A percentile compares a stretch with the other conserved stretches of the same genome.
phyloP scores from a whole-genome alignment of 805 yeast genomes.

The Ogataea nitratoaversa region DNA sequence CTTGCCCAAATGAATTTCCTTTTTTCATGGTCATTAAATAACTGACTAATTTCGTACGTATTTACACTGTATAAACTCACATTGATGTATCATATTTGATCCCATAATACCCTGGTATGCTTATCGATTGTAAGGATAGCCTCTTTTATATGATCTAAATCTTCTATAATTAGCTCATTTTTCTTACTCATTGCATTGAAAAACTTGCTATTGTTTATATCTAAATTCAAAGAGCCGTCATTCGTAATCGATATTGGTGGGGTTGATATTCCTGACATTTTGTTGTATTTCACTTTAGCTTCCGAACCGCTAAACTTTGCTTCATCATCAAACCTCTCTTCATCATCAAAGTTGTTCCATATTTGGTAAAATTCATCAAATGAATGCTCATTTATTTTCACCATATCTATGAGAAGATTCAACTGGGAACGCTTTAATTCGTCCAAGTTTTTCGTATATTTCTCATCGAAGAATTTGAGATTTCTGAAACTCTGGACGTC shows the following conservation, averaged over 20 bases:
- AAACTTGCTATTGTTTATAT: constrained; percentile 37
- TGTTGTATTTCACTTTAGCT: not conserved
- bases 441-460: constrained; percentile 48
- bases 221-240: constrained; percentile 7
- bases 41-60: too few species aligned
- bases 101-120: constrained; percentile 41
- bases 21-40: too few species aligned
- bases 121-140: constrained; percentile 46
- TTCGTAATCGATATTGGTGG: not conserved
- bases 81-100: constrained; percentile 10
- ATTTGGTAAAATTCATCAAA: constrained; percentile 28
- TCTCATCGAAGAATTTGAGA: constrained; percentile 47
- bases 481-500: constrained; percentile 62
- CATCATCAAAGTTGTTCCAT: constrained; percentile 21
- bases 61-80: too few species aligned
- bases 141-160: constrained; percentile 49
- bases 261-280: not conserved
- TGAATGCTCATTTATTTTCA: constrained; percentile 26
- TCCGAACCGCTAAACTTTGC: not conserved
- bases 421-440: constrained; percentile 55
- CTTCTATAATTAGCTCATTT: constrained; percentile 44
- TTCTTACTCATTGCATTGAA: constrained; percentile 48
- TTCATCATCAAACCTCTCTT: constrained; percentile 1
- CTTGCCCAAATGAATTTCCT: too few species aligned
- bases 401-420: constrained; percentile 39